Evolutionary conservation across 2,329 filamentous ascomycete species (phyloP).

Genomic region (Fusarium tupiense): DNA sequence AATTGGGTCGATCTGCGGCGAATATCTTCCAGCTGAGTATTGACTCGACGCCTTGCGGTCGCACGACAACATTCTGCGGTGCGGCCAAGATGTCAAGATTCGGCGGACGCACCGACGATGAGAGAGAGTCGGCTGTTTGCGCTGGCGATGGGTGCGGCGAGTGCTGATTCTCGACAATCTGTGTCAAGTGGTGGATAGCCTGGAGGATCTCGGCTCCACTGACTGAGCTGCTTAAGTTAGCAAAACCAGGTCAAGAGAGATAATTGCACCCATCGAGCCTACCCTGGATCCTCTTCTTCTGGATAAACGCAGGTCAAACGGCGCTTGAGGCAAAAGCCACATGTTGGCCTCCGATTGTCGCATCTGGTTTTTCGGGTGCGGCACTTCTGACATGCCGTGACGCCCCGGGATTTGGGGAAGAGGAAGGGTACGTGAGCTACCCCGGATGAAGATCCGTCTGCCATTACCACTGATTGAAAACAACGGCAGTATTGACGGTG

Average conservation of each 20-base stretch:
- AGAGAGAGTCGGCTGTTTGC: background rate
- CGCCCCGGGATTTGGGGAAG: background rate
- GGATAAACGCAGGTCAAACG: background rate
- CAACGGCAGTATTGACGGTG: background rate
- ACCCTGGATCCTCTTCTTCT: background rate
- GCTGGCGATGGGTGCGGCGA: background rate
- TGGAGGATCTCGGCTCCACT: background rate
- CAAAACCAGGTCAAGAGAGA: background rate
- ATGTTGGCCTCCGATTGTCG: background rate
- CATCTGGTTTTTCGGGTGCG: background rate
- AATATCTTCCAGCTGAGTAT: background rate
- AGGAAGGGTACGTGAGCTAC: background rate
- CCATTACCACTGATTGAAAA: background rate
- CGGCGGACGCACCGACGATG: background rate
- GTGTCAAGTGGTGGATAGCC: background rate
- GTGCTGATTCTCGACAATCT: background rate
- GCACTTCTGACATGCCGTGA: background rate
- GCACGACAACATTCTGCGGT: background rate
- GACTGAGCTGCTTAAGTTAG: background rate
- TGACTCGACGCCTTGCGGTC: background rate
- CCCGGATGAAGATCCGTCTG: background rate
- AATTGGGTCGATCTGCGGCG: fast-evolving
- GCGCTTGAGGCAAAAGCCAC: background rate
- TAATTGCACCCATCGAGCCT: fast-evolving
- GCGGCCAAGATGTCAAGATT: background rate